Percentiles rank a stretch among this genome's conserved stretches.
These are phyloP conservation scores for Ascocoryne sarcoides DNA, from an alignment of 2,329 filamentous ascomycete genomes.

Conservation along the genomic window DNA sequence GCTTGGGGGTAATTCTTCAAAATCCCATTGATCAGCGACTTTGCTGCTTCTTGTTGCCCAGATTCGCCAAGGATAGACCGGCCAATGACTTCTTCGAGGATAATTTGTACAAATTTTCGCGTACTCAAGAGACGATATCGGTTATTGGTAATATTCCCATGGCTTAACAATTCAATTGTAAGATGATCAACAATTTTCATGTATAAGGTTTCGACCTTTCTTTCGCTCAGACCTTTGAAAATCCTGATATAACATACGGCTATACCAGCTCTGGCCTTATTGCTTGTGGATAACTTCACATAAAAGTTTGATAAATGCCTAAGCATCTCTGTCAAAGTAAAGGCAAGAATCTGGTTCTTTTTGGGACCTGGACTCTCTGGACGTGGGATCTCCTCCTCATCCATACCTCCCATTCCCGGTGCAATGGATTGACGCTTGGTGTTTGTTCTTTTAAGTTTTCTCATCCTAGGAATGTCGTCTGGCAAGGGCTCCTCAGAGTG, in stretches of 20 bases:
- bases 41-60: conserved; percentile 76
- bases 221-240: conserved; percentile 69
- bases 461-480: conserved; percentile 47
- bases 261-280: conserved; percentile 72
- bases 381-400: conserved; percentile 59
- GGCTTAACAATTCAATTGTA: conserved; percentile 69
- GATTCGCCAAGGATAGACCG: conserved; percentile 78
- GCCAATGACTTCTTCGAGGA: conserved; percentile 78
- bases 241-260: conserved; percentile 81
- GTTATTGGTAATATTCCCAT: conserved; percentile 68
- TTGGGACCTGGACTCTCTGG: conserved; percentile 69
- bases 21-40: conserved; percentile 73
- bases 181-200: conserved; percentile 72
- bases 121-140: conserved; percentile 81
- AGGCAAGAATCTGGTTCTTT: conserved; percentile 62
- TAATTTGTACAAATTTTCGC: conserved; percentile 72
- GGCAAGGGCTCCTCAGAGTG: conserved; percentile 56
- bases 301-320: conserved; percentile 75
- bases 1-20: conserved; percentile 92
- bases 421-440: conserved; percentile 40
- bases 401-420: conserved; percentile 62
- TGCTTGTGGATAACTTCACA: conserved; percentile 66
- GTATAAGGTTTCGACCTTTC: conserved; percentile 76
- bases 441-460: conserved; percentile 62
- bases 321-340: conserved; percentile 71